phyloP scores from a whole-genome alignment of 805 yeast genomes.

The Cyberlindnera euphorbiae region DNA sequence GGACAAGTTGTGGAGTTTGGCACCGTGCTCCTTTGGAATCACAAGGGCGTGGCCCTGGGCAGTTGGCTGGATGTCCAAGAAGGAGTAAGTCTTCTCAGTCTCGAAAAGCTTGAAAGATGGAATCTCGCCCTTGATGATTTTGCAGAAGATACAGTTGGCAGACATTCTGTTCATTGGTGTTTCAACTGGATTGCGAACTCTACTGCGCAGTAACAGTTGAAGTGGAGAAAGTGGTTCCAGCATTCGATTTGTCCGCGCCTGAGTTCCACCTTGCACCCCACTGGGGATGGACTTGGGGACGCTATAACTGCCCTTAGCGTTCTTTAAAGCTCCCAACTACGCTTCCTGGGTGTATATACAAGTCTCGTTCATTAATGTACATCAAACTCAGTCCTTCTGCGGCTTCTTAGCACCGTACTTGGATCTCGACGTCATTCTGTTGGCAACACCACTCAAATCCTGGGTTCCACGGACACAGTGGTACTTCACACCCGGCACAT shows the following conservation, averaged over 20 bases:
- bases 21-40: conserved; percentile 93
- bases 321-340: too few relatives aligned
- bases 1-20: conserved; percentile 85
- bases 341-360: conserved; percentile 1
- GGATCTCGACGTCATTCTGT: conserved; percentile 83
- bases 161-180: conserved; percentile 20
- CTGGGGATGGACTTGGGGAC: too few relatives aligned
- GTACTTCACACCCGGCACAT: conserved; percentile 97
- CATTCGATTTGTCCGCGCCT: too few relatives aligned
- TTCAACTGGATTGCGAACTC: too few relatives aligned
- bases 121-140: conserved; percentile 89
- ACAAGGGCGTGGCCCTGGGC: conserved; percentile 83
- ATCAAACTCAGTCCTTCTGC: conserved; percentile 32
- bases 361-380: conserved; percentile 1
- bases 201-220: too few relatives aligned
- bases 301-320: too few relatives aligned
- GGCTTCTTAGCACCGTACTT: conserved; percentile 93
- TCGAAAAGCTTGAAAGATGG: conserved; percentile 90
- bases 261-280: too few relatives aligned
- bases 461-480: conserved; percentile 89
- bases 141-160: conserved; percentile 85
- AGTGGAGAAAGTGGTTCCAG: too few relatives aligned
- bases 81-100: conserved; percentile 76
- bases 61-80: conserved; percentile 91
- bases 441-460: conserved; percentile 93